Percentiles rank a stretch among this genome's conserved stretches.
Evolutionary conservation across 1,139 yeast species (phyloP).

Genomic region (Taphrina populina): DNA sequence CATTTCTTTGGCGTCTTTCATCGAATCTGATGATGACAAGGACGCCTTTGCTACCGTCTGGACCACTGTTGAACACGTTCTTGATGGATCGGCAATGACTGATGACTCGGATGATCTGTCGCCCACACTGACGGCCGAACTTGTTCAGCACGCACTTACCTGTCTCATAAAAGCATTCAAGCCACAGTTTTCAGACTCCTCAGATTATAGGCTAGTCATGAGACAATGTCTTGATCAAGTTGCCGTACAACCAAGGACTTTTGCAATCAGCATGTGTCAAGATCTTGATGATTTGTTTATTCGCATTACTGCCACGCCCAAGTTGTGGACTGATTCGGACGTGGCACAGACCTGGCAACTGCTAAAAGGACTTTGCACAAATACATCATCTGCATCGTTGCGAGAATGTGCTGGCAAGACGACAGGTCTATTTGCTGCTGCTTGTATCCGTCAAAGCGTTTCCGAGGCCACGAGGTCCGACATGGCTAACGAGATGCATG

Average conservation of each 20-base stretch:
- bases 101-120: slow-evolving; percentile 3
- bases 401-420: slow-evolving; percentile 16
- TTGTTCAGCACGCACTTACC: slow-evolving; percentile 5
- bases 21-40: slow-evolving; percentile 5
- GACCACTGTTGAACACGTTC: slow-evolving; percentile 15
- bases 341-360: slow-evolving; percentile 1
- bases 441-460: neutral
- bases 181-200: neutral
- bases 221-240: neutral
- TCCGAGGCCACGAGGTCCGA: neutral
- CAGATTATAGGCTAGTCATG: neutral
- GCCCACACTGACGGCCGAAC: neutral
- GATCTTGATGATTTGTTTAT: slow-evolving; percentile 5
- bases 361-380: neutral
- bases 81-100: slow-evolving; percentile 22
- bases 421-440: neutral
- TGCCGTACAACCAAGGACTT: slow-evolving; percentile 9
- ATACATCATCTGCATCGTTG: slow-evolving; percentile 4
- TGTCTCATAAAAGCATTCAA: slow-evolving; percentile 13
- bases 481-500: neutral
- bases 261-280: neutral
- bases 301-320: neutral
- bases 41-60: slow-evolving; percentile 14
- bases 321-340: neutral
- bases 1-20: slow-evolving; percentile 33